Conservation (phyloP, 352 stramenopile species). For the Globisporangium apiculatum region DNA sequence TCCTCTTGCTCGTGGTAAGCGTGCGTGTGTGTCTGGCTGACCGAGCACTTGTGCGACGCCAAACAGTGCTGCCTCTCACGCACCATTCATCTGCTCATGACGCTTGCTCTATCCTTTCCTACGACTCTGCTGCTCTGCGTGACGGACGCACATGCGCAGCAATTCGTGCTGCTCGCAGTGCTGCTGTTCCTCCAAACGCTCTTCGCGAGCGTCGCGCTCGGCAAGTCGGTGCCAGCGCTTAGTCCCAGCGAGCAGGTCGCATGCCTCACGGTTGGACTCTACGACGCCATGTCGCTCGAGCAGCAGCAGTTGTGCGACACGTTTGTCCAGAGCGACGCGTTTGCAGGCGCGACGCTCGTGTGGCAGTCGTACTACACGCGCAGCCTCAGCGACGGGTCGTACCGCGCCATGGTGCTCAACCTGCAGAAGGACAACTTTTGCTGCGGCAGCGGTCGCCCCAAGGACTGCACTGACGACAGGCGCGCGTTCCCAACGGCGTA, state of each 20-base stretch:
- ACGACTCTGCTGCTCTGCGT: neutral
- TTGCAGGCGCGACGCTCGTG: conserved; percentile 51
- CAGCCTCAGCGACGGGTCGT: conserved; percentile 31
- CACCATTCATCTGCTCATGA: neutral
- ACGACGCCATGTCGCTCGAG: conserved; percentile 26
- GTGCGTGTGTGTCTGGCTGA: neutral
- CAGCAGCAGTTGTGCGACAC: conserved; percentile 33
- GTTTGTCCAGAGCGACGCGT: conserved; percentile 53
- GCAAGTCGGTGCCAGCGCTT: conserved; percentile 20
- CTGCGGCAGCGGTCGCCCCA: conserved; percentile 52
- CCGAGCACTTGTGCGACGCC: too few relatives aligned
- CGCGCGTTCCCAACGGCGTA: conserved; percentile 39
- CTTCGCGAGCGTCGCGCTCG: conserved; percentile 47
- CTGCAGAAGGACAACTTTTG: conserved; percentile 64
- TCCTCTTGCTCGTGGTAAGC: conserved; percentile 44
- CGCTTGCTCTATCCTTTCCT: neutral
- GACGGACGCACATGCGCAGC: conserved; percentile 15
- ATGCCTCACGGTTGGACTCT: conserved; percentile 58
- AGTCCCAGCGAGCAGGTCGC: conserved; percentile 30
- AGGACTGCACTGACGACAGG: conserved; percentile 38
- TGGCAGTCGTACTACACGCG: conserved; percentile 70
- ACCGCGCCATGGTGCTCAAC: conserved; percentile 47
- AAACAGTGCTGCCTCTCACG: too few relatives aligned
- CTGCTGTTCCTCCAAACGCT: conserved; percentile 59
- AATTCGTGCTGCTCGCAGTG: conserved; percentile 32